These are phyloP conservation scores for Neonectria neomacrospora DNA, from an alignment of 2,329 filamentous ascomycete species.

Conservation along the genomic window DNA sequence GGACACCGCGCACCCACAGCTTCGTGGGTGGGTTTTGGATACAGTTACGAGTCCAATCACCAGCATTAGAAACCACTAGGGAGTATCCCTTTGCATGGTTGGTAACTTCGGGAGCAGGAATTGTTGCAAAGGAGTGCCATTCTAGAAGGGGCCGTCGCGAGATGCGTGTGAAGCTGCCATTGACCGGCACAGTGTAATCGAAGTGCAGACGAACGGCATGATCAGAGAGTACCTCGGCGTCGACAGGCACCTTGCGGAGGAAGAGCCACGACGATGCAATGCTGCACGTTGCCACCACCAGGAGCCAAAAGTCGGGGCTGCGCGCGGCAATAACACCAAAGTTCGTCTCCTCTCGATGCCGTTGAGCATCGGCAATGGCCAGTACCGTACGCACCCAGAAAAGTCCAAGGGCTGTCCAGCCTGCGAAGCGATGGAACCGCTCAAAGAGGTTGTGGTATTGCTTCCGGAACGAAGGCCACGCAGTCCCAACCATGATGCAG, in stretches of 20 bases:
- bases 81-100: slow-evolving; percentile 65
- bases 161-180: slow-evolving; percentile 62
- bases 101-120: slow-evolving; percentile 64
- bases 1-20: slow-evolving; percentile 76
- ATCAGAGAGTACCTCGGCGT: slow-evolving; percentile 73
- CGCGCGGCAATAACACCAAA: slow-evolving; percentile 52
- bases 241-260: slow-evolving; percentile 74
- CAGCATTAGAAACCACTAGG: slow-evolving; percentile 76
- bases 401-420: slow-evolving; percentile 73
- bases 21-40: slow-evolving; percentile 70
- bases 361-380: slow-evolving; percentile 57
- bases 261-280: slow-evolving; percentile 79
- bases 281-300: slow-evolving; percentile 70
- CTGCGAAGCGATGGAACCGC: slow-evolving; percentile 75
- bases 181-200: slow-evolving; percentile 67
- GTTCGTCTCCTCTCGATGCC: slow-evolving; percentile 45
- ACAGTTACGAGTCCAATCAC: slow-evolving; percentile 76
- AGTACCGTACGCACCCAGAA: slow-evolving; percentile 74
- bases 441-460: slow-evolving; percentile 77
- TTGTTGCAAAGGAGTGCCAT: slow-evolving; percentile 81
- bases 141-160: slow-evolving; percentile 73
- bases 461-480: slow-evolving; percentile 72
- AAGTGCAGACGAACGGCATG: slow-evolving; percentile 80
- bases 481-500: slow-evolving; percentile 68
- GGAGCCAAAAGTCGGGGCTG: slow-evolving; percentile 71